phyloP scores from a whole-genome alignment of 768 basidiomycete genomes.

The Lentinula sp. region DNA sequence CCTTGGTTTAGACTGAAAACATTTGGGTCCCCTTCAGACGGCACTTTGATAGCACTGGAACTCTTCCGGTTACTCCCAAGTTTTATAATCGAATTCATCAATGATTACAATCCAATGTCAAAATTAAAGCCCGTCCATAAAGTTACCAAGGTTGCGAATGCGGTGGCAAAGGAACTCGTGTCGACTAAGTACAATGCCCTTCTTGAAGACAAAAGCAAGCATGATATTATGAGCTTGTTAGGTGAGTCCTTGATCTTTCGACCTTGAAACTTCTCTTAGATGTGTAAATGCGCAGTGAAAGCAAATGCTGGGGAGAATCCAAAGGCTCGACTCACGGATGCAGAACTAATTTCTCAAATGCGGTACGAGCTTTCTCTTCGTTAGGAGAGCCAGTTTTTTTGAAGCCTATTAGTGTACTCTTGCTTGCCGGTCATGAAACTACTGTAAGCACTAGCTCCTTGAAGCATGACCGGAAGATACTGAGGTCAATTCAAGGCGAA shows the following conservation, averaged over 20 bases:
- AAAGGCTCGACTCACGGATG: slow-evolving; percentile 12
- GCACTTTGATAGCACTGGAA: neutral
- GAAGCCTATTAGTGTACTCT: neutral
- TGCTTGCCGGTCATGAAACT: slow-evolving; percentile 1
- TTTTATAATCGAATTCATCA: slow-evolving; percentile 14
- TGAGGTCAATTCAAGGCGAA: too few relatives aligned
- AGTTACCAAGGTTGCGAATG: neutral
- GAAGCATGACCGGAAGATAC: too few relatives aligned
- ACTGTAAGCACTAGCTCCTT: too few relatives aligned
- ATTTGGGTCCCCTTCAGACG: slow-evolving; percentile 12
- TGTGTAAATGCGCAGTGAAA: slow-evolving; percentile 6
- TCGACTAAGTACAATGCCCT: neutral
- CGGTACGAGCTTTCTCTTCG: slow-evolving; percentile 6
- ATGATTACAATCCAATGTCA: slow-evolving; percentile 1
- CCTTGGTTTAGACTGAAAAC: slow-evolving; percentile 13
- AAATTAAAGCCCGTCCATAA: neutral
- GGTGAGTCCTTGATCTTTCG: slow-evolving; percentile 13
- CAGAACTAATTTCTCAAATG: slow-evolving; percentile 22
- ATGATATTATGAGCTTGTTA: slow-evolving; percentile 30
- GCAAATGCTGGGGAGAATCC: slow-evolving; percentile 13
- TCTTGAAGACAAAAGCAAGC: slow-evolving; percentile 1
- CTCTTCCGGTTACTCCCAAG: slow-evolving; percentile 9
- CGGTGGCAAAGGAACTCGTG: slow-evolving; percentile 3
- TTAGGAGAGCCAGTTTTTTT: too few relatives aligned
- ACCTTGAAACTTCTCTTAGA: neutral